Evolutionary conservation across 805 yeast species (phyloP).

Genomic region (Spathaspora girioi): DNA sequence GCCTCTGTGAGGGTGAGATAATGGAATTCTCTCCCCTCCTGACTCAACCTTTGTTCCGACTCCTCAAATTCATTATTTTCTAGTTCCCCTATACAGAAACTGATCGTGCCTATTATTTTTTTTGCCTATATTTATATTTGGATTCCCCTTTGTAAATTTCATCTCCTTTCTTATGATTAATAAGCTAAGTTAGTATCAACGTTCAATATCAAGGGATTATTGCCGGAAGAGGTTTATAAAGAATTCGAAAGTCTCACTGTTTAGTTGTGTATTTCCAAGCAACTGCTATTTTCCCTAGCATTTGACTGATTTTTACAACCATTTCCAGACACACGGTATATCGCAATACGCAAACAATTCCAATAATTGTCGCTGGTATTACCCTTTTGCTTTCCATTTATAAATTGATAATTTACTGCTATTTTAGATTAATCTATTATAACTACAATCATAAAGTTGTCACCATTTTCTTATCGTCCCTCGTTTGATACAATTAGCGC

Average conservation of each 20-base stretch:
- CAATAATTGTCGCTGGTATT: not conserved
- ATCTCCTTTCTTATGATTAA: not conserved
- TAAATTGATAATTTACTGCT: not conserved
- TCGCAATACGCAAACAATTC: not conserved
- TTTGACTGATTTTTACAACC: not conserved
- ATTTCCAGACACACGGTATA: not conserved
- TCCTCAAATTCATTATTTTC: not conserved
- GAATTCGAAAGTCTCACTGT: not conserved
- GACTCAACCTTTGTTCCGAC: not conserved
- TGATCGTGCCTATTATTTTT: not conserved
- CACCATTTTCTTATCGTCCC: not conserved
- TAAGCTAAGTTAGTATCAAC: not conserved
- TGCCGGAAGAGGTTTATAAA: no score
- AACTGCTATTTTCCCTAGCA: not conserved
- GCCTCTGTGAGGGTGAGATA: not conserved
- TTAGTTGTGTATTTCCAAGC: no score
- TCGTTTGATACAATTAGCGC: not conserved
- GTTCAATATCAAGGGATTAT: not conserved
- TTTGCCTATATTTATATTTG: not conserved
- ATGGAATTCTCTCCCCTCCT: not conserved
- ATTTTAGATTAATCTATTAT: no score
- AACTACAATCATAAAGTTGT: not conserved
- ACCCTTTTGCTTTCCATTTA: not conserved
- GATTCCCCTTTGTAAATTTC: not conserved
- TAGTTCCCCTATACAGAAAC: not conserved